phyloP scores from a whole-genome alignment of 2,329 filamentous ascomycete genomes.

The Tolypocladium pustulatum region DNA sequence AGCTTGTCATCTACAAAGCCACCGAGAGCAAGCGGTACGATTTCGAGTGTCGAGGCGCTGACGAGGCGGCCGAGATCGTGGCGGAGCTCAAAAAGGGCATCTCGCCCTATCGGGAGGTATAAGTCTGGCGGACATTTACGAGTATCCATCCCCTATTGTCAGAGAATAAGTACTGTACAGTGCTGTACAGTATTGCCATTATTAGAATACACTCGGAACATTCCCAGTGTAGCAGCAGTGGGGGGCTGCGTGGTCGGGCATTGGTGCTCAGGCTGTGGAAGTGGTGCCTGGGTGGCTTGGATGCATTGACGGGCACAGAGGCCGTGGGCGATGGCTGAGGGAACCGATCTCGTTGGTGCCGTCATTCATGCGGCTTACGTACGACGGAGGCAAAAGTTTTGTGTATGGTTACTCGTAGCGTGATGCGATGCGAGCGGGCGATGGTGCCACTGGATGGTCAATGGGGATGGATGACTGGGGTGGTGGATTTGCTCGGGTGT shows the following conservation, averaged over 20 bases:
- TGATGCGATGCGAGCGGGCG: neutral
- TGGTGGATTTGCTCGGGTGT: neutral
- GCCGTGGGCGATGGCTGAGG: neutral
- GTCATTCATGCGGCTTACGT: neutral
- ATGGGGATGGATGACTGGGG: neutral
- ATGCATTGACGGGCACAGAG: too few relatives aligned
- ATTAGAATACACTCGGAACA: neutral
- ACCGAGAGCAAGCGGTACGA: slow-evolving; percentile 75
- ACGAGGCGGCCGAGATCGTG: slow-evolving; percentile 71
- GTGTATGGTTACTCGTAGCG: neutral
- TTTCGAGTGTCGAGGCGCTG: slow-evolving; percentile 64
- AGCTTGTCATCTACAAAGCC: slow-evolving; percentile 64
- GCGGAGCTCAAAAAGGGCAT: slow-evolving; percentile 68
- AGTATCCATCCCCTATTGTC: too few relatives aligned
- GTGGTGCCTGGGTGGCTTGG: neutral
- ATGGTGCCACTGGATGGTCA: neutral
- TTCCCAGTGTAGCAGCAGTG: neutral
- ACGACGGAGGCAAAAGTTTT: neutral
- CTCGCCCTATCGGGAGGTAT: slow-evolving; percentile 49
- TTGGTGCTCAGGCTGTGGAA: too few relatives aligned
- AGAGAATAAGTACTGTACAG: too few relatives aligned
- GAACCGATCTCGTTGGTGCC: neutral
- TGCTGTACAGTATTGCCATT: neutral
- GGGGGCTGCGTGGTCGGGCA: neutral
- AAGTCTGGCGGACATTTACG: neutral